Conservation (phyloP, 352 stramenopile genomes). For the Globisporangium splendens region DNA sequence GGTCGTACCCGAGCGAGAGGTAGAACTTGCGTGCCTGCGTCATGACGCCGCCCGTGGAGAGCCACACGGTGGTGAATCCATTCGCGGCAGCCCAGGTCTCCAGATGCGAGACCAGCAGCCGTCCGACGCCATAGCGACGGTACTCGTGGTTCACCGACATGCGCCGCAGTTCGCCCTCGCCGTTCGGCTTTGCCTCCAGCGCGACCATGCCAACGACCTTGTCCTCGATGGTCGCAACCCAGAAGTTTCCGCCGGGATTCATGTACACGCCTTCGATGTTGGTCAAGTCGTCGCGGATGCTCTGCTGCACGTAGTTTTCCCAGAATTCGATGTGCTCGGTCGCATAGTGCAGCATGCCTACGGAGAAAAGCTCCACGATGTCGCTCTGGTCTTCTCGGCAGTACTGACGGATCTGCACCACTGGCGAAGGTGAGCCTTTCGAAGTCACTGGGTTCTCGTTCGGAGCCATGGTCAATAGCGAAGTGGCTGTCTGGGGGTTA, state of each 20-base stretch:
- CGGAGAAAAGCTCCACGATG: constrained; percentile 25
- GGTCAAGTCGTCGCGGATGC: constrained; percentile 22
- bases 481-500: too few relatives aligned
- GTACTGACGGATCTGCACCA: constrained; percentile 24
- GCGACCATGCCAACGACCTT: constrained; percentile 29
- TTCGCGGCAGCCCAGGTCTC: constrained; percentile 25
- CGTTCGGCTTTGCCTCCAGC: constrained; percentile 23
- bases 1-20: constrained; percentile 23
- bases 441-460: too few relatives aligned
- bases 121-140: constrained; percentile 26
- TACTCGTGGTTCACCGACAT: constrained; percentile 28
- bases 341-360: constrained; percentile 25
- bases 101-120: constrained; percentile 21
- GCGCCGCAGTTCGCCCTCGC: constrained; percentile 29
- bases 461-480: too few relatives aligned
- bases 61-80: constrained; percentile 21
- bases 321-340: constrained; percentile 9
- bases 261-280: constrained; percentile 40
- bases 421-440: not conserved
- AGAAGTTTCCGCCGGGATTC: constrained; percentile 18
- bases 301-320: constrained; percentile 16
- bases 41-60: constrained; percentile 29
- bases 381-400: constrained; percentile 19
- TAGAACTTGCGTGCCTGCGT: constrained; percentile 26
- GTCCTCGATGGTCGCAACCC: not conserved